Conservation (phyloP, 306 rosid genomes). For the Quillaja saponaria region DNA sequence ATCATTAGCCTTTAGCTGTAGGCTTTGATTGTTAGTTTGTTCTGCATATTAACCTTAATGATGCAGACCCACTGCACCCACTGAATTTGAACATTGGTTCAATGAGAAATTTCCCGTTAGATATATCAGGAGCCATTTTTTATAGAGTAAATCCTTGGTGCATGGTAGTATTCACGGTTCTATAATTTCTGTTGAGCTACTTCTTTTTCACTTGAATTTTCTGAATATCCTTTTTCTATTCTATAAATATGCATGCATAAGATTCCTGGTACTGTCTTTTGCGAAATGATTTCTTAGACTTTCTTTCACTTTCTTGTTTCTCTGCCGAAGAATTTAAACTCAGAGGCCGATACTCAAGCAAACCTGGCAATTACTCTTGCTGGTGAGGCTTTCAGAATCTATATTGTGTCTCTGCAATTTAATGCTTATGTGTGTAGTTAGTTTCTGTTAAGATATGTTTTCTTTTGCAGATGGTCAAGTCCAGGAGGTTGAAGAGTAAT, state of each 20-base stretch:
- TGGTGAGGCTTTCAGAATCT: conserved; percentile 51
- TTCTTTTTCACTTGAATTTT: conserved; percentile 1
- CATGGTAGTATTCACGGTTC: background rate
- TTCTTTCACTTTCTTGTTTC: conserved; percentile 24
- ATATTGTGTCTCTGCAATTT: conserved; percentile 7
- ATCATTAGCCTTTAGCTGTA: background rate
- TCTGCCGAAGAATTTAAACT: conserved; percentile 55
- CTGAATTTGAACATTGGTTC: no score
- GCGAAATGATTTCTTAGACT: background rate
- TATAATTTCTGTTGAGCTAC: conserved; percentile 9
- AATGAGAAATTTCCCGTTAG: no score
- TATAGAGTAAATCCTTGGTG: background rate
- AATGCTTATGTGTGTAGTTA: background rate
- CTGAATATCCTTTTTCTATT: background rate
- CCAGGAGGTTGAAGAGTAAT: conserved; percentile 48
- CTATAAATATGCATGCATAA: conserved; percentile 7
- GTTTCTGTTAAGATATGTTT: conserved; percentile 28
- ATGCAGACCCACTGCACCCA: background rate
- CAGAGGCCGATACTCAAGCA: conserved; percentile 93
- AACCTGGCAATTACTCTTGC: conserved; percentile 71
- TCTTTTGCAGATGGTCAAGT: conserved; percentile 69
- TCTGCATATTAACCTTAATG: background rate
- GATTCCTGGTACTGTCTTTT: conserved; percentile 22
- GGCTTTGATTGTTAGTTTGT: background rate
- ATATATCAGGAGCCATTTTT: no score